Conservation (phyloP, 441 rosid genomes). For the Euphorbia schlechtendalii region DNA sequence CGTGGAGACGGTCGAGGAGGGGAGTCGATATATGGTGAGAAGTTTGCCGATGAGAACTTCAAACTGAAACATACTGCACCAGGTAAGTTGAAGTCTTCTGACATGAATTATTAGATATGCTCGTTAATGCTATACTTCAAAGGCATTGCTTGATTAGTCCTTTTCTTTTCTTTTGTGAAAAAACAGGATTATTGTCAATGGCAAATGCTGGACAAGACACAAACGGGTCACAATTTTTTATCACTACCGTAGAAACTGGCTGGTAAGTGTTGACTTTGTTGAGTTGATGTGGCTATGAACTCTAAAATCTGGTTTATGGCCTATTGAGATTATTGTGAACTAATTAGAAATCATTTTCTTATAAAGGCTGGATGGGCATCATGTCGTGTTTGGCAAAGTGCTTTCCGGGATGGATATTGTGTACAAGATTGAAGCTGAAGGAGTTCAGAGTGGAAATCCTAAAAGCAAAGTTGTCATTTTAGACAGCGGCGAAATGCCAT, state of each 20-base stretch:
- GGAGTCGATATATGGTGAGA: conserved; percentile 85
- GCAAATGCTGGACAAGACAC: conserved; percentile 87
- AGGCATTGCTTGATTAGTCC: not conserved
- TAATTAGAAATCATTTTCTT: not conserved
- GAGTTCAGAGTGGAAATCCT: conserved; percentile 65
- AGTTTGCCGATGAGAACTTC: conserved; percentile 84
- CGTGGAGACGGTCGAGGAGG: conserved; percentile 88
- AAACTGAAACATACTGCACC: conserved; percentile 82
- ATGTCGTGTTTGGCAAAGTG: conserved; percentile 92
- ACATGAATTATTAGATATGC: not conserved
- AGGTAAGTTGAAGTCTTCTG: conserved; percentile 27
- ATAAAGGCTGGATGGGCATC: conserved; percentile 89
- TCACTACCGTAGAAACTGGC: conserved; percentile 71
- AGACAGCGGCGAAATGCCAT: conserved; percentile 79
- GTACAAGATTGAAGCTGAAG: conserved; percentile 80
- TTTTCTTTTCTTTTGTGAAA: not conserved
- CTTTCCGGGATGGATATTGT: conserved; percentile 87
- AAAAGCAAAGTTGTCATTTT: conserved; percentile 32
- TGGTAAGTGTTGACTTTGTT: conserved; percentile 36
- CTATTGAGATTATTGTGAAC: not conserved
- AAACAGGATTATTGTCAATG: conserved; percentile 72
- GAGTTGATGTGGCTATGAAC: not conserved
- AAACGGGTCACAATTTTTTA: conserved; percentile 90
- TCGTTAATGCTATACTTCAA: not conserved
- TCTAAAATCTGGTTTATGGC: not conserved